Conservation (phyloP, 768 basidiomycete species). For the Boletus reticulatus region DNA sequence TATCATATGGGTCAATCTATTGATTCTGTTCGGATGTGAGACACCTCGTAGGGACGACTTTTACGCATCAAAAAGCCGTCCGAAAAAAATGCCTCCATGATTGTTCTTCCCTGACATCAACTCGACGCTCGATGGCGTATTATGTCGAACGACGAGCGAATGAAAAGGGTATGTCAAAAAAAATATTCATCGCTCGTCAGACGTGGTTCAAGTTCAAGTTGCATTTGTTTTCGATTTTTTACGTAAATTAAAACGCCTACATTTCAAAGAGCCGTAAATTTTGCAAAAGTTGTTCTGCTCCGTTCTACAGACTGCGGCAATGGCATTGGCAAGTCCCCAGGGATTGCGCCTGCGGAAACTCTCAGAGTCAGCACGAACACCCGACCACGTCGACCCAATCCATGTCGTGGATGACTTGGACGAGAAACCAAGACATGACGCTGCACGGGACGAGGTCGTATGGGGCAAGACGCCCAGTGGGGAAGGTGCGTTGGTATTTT, state of each 20-base stretch:
- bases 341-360: conserved; percentile 25
- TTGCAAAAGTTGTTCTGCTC: too few relatives aligned
- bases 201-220: neutral
- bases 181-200: neutral
- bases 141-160: conserved; percentile 47
- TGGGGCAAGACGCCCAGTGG: conserved; percentile 87
- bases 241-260: conserved; percentile 8
- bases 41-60: conserved; percentile 63
- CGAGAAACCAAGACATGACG: conserved; percentile 6
- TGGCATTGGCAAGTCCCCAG: conserved; percentile 19
- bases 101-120: conserved; percentile 50
- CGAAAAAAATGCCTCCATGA: conserved; percentile 52
- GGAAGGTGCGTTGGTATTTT: conserved; percentile 50
- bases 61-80: conserved; percentile 38
- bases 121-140: conserved; percentile 43
- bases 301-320: conserved; percentile 5
- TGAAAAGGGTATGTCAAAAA: conserved; percentile 31
- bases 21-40: conserved; percentile 37
- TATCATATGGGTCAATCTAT: conserved; percentile 1
- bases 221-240: neutral
- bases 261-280: neutral
- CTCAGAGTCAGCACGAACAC: neutral
- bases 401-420: conserved; percentile 11
- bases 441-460: conserved; percentile 55
- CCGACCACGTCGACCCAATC: neutral